phyloP scores from a whole-genome alignment of 129 eudicot genomes.

The Artemisia tridentata region DNA sequence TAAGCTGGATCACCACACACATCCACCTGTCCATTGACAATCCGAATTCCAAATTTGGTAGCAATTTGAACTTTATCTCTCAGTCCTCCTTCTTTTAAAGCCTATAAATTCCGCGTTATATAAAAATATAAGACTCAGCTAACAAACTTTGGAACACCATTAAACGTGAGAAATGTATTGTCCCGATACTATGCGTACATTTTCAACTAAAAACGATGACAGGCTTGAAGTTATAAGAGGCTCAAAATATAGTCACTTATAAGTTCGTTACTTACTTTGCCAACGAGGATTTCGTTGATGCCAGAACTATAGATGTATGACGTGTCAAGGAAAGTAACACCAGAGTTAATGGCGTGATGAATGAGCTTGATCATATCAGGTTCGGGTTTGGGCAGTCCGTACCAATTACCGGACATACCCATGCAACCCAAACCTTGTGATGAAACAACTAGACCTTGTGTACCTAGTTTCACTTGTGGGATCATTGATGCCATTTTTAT shows the following conservation, averaged over 20 bases:
- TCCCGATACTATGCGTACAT: too few species aligned
- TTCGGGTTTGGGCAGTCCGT: conserved; percentile 45
- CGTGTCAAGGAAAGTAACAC: conserved; percentile 52
- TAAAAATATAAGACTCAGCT: too few species aligned
- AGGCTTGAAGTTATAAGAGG: too few species aligned
- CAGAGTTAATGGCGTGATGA: conserved; percentile 47
- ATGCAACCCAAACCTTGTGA: conserved; percentile 62
- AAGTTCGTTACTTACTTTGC: conserved; percentile 34
- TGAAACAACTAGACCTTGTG: conserved; percentile 59
- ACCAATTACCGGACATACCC: conserved; percentile 41
- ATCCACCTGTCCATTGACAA: neutral
- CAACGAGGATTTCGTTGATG: conserved; percentile 53
- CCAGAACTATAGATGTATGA: conserved; percentile 56
- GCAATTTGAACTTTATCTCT: conserved; percentile 43
- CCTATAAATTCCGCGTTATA: conserved; percentile 17
- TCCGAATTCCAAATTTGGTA: conserved; percentile 38
- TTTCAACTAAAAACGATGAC: too few species aligned
- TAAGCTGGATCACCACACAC: conserved; percentile 38
- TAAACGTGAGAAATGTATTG: too few species aligned
- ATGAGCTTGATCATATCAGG: conserved; percentile 49
- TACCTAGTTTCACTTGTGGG: conserved; percentile 41
- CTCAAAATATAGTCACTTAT: too few species aligned
- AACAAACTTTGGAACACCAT: too few species aligned
- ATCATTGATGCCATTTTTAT: conserved; percentile 24
- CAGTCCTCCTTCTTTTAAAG: conserved; percentile 35